Conservation (phyloP, 805 yeast species). For the Lachancea lanzarotensis region DNA sequence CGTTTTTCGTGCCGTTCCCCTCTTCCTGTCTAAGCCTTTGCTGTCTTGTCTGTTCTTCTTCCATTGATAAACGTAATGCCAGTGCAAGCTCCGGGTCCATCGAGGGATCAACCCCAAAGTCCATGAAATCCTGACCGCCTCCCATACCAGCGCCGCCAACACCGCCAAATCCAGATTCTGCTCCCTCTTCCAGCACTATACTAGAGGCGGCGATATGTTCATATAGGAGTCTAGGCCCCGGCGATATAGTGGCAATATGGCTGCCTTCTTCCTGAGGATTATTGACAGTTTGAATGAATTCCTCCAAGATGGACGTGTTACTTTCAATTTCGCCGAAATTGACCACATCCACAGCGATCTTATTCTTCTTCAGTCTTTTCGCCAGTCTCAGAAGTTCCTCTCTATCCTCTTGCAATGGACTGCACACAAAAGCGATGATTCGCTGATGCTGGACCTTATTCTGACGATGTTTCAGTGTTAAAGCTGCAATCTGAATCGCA, state of each 20-base stretch:
- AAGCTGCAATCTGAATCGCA: slow-evolving; percentile 86
- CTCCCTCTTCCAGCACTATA: slow-evolving; percentile 54
- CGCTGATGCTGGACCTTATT: slow-evolving; percentile 89
- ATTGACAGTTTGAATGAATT: slow-evolving; percentile 67
- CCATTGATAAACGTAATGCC: slow-evolving; percentile 89
- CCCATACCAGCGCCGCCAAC: slow-evolving; percentile 33
- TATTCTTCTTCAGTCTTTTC: slow-evolving; percentile 88
- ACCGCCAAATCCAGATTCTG: slow-evolving; percentile 38
- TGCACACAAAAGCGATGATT: slow-evolving; percentile 81
- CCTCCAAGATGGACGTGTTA: slow-evolving; percentile 73
- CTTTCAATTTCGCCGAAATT: slow-evolving; percentile 84
- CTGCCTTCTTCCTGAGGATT: slow-evolving; percentile 57
- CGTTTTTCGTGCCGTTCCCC: slow-evolving; percentile 10
- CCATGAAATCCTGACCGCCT: slow-evolving; percentile 45
- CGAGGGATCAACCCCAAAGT: slow-evolving; percentile 73
- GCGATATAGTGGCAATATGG: slow-evolving; percentile 79
- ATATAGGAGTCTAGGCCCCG: slow-evolving; percentile 77
- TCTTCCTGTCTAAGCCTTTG: slow-evolving; percentile 51
- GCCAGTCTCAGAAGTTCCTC: slow-evolving; percentile 78
- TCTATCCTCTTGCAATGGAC: slow-evolving; percentile 64
- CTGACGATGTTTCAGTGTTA: slow-evolving; percentile 94
- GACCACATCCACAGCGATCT: slow-evolving; percentile 80
- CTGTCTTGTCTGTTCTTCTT: slow-evolving; percentile 90
- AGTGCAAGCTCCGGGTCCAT: slow-evolving; percentile 96
- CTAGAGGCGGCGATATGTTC: slow-evolving; percentile 76